A percentile compares a stretch with the other conserved stretches of the same genome.
Conservation (phyloP, 202 grass and related monocot genomes). For the Schoenoplectus tabernaemontani region DNA sequence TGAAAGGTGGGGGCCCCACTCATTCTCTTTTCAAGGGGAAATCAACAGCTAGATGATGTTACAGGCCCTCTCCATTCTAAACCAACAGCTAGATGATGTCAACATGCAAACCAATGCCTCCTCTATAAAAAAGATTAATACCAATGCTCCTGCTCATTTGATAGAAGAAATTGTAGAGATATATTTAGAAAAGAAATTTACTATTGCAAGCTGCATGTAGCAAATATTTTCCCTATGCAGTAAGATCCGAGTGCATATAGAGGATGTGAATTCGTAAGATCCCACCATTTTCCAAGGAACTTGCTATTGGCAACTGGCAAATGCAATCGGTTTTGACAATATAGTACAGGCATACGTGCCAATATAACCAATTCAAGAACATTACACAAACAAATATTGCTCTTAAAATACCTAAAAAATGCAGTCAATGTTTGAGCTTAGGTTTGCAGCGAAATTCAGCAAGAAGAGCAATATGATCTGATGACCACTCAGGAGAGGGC, state of each 20-base stretch:
- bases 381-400: neutral
- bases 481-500: constrained; percentile 97
- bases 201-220: neutral
- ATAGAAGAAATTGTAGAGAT: neutral
- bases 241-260: no score
- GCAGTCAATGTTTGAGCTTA: constrained; percentile 48
- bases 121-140: constrained; percentile 21
- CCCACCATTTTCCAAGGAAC: neutral
- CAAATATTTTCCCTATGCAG: neutral
- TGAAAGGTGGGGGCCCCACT: constrained; percentile 9
- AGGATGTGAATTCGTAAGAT: no score
- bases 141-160: constrained; percentile 15
- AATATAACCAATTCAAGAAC: neutral
- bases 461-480: constrained; percentile 93
- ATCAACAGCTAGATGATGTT: no score
- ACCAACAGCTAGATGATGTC: constrained; percentile 25
- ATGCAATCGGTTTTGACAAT: neutral
- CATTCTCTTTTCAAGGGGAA: constrained; percentile 12
- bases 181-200: neutral
- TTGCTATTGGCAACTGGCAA: neutral
- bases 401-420: constrained; percentile 22
- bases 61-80: constrained; percentile 17
- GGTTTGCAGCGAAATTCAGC: constrained; percentile 93
- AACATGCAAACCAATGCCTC: constrained; percentile 10
- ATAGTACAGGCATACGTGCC: neutral